Evolutionary conservation across 306 rosid genomes (phyloP).

Genomic region (Quercus cerris): DNA sequence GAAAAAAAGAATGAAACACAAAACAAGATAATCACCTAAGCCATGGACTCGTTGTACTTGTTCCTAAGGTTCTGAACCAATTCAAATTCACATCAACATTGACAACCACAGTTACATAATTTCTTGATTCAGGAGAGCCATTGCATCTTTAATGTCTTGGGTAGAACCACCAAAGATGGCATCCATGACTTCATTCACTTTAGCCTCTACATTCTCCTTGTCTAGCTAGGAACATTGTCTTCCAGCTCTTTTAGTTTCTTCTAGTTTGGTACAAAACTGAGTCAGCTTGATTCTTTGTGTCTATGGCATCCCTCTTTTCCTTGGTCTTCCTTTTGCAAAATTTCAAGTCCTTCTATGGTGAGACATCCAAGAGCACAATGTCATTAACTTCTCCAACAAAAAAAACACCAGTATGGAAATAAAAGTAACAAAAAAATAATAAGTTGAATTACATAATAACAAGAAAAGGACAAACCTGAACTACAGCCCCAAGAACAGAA

Average conservation of each 20-base stretch:
- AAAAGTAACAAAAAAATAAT: too few relatives aligned
- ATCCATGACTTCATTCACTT: conserved; percentile 76
- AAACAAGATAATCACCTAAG: too few relatives aligned
- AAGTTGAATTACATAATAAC: too few relatives aligned
- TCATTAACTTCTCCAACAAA: too few relatives aligned
- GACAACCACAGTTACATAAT: conserved; percentile 92
- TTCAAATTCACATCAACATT: background rate
- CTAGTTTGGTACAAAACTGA: conserved; percentile 88
- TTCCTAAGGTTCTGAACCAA: too few relatives aligned
- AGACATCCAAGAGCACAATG: too few relatives aligned
- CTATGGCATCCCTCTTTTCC: conserved; percentile 87
- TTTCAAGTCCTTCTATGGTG: background rate
- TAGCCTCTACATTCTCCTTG: conserved; percentile 88
- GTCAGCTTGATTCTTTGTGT: conserved; percentile 90
- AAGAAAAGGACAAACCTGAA: too few relatives aligned
- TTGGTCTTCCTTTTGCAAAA: conserved; percentile 75
- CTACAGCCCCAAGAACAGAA: too few relatives aligned
- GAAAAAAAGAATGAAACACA: too few relatives aligned
- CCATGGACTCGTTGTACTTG: too few relatives aligned
- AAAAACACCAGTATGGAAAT: too few relatives aligned
- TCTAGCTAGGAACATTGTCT: conserved; percentile 79
- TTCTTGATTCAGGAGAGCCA: conserved; percentile 91
- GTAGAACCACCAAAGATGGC: conserved; percentile 71
- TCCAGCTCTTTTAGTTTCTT: conserved; percentile 91
- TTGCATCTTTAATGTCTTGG: conserved; percentile 75